phyloP scores from a whole-genome alignment of 371 early-diverging fungal species.

The Mortierella sp. region DNA sequence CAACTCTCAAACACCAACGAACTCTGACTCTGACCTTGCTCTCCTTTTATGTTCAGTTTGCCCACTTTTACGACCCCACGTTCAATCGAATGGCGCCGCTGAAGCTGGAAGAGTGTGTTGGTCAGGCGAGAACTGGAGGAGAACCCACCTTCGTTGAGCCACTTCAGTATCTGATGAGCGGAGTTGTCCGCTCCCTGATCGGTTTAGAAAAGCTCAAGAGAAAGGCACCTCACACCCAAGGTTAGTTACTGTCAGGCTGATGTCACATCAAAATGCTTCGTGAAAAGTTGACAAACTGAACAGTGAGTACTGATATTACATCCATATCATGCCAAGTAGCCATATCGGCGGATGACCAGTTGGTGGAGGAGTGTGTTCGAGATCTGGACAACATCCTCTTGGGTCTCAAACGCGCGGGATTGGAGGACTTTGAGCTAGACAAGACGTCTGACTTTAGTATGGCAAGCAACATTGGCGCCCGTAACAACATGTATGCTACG shows the following conservation, averaged over 20 bases:
- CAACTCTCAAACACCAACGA: too few relatives aligned
- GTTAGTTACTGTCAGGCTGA: constrained; percentile 26
- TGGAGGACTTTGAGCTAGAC: constrained; percentile 72
- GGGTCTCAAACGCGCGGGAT: constrained; percentile 47
- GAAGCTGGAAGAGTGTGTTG: constrained; percentile 64
- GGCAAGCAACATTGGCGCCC: constrained; percentile 62
- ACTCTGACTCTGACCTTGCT: constrained; percentile 39
- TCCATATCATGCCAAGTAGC: background rate
- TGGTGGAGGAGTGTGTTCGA: constrained; percentile 22
- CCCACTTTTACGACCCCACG: constrained; percentile 45
- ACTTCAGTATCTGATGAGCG: constrained; percentile 47
- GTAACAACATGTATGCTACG: constrained; percentile 64
- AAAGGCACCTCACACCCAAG: constrained; percentile 12
- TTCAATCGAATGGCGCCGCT: constrained; percentile 56
- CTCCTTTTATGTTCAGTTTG: constrained; percentile 28
- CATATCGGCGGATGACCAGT: constrained; percentile 31
- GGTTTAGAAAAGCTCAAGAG: constrained; percentile 36
- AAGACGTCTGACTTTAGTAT: constrained; percentile 68
- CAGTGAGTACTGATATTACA: background rate
- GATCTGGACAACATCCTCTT: constrained; percentile 38
- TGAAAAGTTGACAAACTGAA: background rate
- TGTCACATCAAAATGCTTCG: background rate
- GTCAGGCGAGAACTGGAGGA: constrained; percentile 61
- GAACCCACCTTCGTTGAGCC: constrained; percentile 46
- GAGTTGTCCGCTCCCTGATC: constrained; percentile 41